phyloP scores from a whole-genome alignment of 2,329 filamentous ascomycete species.

The Pseudogymnoascus sp. region DNA sequence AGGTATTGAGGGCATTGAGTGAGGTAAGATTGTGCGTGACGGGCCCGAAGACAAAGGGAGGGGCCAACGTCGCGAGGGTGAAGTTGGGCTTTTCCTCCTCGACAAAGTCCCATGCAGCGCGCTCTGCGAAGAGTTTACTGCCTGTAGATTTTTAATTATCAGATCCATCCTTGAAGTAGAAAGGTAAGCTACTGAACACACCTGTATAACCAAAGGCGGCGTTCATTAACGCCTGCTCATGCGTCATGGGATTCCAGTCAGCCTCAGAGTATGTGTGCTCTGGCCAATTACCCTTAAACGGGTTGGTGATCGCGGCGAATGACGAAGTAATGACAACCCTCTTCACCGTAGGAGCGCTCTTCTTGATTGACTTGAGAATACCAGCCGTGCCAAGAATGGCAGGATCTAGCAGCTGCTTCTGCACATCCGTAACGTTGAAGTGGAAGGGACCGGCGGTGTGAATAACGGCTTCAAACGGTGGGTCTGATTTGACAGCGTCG shows the following conservation, averaged over 20 bases:
- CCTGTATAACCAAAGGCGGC: slow-evolving; percentile 29
- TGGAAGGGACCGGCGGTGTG: slow-evolving; percentile 58
- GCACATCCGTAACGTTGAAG: slow-evolving; percentile 20
- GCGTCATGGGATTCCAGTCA: slow-evolving; percentile 47
- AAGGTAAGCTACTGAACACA: slow-evolving; percentile 9
- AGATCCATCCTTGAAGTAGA: background rate
- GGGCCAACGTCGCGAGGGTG: slow-evolving; percentile 51
- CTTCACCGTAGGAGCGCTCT: slow-evolving; percentile 30
- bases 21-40: slow-evolving; percentile 50
- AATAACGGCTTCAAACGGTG: slow-evolving; percentile 56
- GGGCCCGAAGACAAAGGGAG: slow-evolving; percentile 54
- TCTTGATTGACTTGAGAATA: slow-evolving; percentile 39
- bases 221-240: slow-evolving; percentile 34
- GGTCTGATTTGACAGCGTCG: slow-evolving; percentile 28
- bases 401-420: slow-evolving; percentile 40
- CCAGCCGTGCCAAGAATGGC: slow-evolving; percentile 45
- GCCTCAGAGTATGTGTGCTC: slow-evolving; percentile 41
- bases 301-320: slow-evolving; percentile 54
- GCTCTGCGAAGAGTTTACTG: slow-evolving; percentile 57
- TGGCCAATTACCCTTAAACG: slow-evolving; percentile 19
- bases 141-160: slow-evolving; percentile 11
- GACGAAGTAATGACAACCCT: slow-evolving; percentile 50
- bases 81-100: slow-evolving; percentile 46
- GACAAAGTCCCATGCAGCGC: slow-evolving; percentile 57
- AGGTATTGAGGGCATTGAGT: slow-evolving; percentile 61